Evolutionary conservation across 495 filamentous ascomycete species (phyloP), one percentile per base, ranked within the genome.

Genomic region (Thermothielavioides terrestris): DNA sequence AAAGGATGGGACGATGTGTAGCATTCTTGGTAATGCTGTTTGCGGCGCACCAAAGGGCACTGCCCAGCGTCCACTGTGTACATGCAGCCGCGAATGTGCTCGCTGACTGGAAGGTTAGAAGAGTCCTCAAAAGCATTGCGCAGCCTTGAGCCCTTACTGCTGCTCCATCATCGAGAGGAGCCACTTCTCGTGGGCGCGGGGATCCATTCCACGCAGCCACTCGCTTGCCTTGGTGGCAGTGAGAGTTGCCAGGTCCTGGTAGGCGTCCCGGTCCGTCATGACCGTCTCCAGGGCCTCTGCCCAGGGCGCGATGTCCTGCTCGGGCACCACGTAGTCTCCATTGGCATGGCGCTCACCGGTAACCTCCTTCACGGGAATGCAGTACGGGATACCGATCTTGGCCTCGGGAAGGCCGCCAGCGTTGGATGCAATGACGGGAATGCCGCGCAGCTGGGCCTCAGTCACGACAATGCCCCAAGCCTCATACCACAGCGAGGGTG

Each of bases 401-500:
- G 62, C 60, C 42, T 65, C 62, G 20, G 40, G 48, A 11, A 65
- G 53, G 1, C 60, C 62, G 7, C 62, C 62, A 17, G 62, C 55
- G 27, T 65, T 50, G 35, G 62, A 65, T 2, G 62, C 55, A 30
- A 65, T 57, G 39, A 62, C 60, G 14, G 62, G 62, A 20, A 65
- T 65, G 14, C 62, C 62, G 6, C 62, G 60, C 4, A 65, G 56
- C 52, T 65, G 62, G 9, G 62, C 60, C 35, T 65, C 62, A 9
- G 60, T 63, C 7, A 65, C 60, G 21, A 65, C 47, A 14, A 65
- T 54, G 20, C 62, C 62, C 62, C 62, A 65, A 0, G 62, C 62
- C 36, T 65, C 62, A 9, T 52, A 41, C 62, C 62, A 65, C 15
- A 65, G 42, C 1, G 62, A 65, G 1, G 62, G 62, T 5, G 52